phyloP scores from a whole-genome alignment of 148 eudicot genomes.

The Camellia granthamiana region DNA sequence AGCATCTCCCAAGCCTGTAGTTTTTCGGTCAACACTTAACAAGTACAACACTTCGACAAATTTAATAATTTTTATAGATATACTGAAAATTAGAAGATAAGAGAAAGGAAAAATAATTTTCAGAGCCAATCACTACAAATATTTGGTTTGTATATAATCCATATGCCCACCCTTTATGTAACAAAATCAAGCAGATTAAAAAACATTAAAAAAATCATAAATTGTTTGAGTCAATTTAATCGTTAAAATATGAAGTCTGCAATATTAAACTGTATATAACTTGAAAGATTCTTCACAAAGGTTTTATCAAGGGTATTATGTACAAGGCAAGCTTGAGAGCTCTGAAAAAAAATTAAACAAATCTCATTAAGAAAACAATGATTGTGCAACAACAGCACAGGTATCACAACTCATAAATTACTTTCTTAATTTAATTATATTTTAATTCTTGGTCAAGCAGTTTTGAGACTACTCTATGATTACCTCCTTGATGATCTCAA shows the following conservation, averaged over 20 bases:
- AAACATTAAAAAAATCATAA: not conserved
- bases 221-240: not conserved
- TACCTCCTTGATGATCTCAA: not conserved
- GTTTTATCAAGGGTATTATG: not conserved
- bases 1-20: not conserved
- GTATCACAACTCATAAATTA: not conserved
- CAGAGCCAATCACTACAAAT: not conserved
- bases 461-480: not conserved
- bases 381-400: not conserved
- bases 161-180: not conserved
- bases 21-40: not conserved
- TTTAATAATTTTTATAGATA: not conserved
- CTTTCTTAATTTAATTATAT: not conserved
- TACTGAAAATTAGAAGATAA: not conserved
- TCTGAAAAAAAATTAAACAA: not conserved
- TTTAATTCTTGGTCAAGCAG: not conserved
- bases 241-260: not conserved
- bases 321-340: not conserved
- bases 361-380: not conserved
- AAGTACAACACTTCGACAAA: not conserved
- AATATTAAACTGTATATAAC: not conserved
- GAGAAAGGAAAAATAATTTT: not conserved
- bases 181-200: not conserved
- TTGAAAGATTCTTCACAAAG: not conserved
- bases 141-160: not conserved